phyloP scores from a whole-genome alignment of 225 moss, liverwort and hornwort genomes.

The Physcomitrium patens region DNA sequence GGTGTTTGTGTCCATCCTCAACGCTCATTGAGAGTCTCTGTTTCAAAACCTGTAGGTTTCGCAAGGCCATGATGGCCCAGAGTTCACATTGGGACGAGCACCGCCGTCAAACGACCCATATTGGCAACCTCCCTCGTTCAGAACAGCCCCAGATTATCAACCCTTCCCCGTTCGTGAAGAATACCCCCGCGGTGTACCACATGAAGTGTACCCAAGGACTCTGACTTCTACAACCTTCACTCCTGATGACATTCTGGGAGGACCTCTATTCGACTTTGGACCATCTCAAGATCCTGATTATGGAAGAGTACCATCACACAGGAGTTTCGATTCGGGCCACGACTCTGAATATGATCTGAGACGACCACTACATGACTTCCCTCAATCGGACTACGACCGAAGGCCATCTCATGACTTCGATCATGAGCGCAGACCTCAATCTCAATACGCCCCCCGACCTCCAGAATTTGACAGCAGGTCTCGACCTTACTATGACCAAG shows the following conservation, averaged over 20 bases:
- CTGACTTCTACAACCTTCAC: slow-evolving; percentile 24
- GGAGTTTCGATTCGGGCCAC: slow-evolving; percentile 21
- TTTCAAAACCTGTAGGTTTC: slow-evolving; percentile 33
- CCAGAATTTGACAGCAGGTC: no score
- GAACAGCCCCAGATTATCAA: slow-evolving; percentile 37
- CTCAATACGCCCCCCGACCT: no score
- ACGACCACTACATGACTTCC: not conserved
- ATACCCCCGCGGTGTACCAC: slow-evolving; percentile 26
- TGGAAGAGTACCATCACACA: slow-evolving; percentile 12
- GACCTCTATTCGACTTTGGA: not conserved
- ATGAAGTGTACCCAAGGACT: slow-evolving; percentile 13
- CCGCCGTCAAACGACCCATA: no score
- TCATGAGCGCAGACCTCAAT: no score
- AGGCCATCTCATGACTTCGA: not conserved
- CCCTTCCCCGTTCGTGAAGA: slow-evolving; percentile 31
- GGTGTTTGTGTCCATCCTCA: no score
- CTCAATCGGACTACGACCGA: slow-evolving; percentile 3
- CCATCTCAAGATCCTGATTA: slow-evolving; percentile 39
- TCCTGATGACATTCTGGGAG: slow-evolving; percentile 11
- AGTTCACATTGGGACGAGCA: slow-evolving; percentile 33
- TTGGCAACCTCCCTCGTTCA: slow-evolving; percentile 15
- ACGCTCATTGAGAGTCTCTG: not conserved
- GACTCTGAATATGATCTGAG: not conserved
- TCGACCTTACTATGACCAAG: no score
- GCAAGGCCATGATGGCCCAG: slow-evolving; percentile 52